Evolutionary conservation across 148 eudicot genomes (phyloP).

Genomic region (Camellia granthamiana): DNA sequence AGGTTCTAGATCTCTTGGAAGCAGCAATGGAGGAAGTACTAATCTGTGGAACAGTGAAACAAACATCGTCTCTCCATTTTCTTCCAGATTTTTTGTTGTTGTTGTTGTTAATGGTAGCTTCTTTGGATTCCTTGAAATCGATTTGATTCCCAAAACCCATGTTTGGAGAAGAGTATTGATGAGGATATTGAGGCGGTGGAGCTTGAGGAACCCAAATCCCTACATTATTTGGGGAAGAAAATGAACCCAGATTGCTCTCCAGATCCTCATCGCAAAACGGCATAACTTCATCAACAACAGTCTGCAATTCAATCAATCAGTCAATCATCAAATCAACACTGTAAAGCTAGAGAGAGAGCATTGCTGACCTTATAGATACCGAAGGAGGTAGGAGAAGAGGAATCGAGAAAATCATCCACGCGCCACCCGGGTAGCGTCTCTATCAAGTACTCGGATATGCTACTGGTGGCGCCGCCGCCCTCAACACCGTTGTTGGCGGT

Average conservation of each 20-base stretch:
- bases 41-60: conserved; percentile 68
- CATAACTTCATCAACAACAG: conserved; percentile 23
- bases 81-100: conserved; percentile 18
- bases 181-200: conserved; percentile 15
- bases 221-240: conserved; percentile 26
- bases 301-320: conserved; percentile 5
- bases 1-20: conserved; percentile 38
- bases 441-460: conserved; percentile 71
- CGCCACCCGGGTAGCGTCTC: conserved; percentile 85
- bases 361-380: conserved; percentile 45
- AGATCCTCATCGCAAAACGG: conserved; percentile 42
- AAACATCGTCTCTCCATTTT: conserved; percentile 41
- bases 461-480: conserved; percentile 32
- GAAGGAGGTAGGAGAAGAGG: conserved; percentile 33
- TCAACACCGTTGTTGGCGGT: neutral
- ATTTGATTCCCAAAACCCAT: conserved; percentile 26
- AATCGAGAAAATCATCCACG: conserved; percentile 69
- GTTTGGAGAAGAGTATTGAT: conserved; percentile 16
- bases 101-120: neutral
- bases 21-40: conserved; percentile 20
- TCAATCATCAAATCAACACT: neutral
- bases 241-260: conserved; percentile 22
- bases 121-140: conserved; percentile 26
- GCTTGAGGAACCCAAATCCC: conserved; percentile 76
- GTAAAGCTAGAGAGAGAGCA: neutral